Base-by-base conservation (phyloP, 2,329 filamentous ascomycete species). In the Cryphonectria parasitica region DNA sequence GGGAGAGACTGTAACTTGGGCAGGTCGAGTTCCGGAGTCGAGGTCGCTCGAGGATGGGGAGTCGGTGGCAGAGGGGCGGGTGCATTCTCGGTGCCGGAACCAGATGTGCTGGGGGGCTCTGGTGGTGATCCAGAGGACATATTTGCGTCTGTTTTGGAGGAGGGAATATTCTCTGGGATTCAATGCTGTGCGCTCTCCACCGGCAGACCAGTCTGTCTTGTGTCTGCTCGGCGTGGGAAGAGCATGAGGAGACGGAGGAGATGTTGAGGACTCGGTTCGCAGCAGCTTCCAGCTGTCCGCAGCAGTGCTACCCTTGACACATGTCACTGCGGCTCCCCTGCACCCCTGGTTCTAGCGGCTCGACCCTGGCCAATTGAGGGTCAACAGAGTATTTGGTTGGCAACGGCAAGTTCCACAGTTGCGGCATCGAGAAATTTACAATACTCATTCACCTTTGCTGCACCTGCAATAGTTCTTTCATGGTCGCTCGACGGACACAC, bases 1-100 rank as follows among this genome's bases (percentile, higher is more conserved):
- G 95, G 93, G 63, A 98, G 89, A 67, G 92, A 88, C 81, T 97
- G 92, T 64, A 99, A 90, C 86, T 97, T 97, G 77, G 90, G 84
- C 75, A 97, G 83, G 79, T 99, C 95, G 80, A 99, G 92, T 84
- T 97, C 92, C 66, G 91, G 91, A 77, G 82, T 82, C 72, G 84
- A 81, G 74, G 81, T 83, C 73, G 82, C 71, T 52, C 49, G 66
- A 41, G 31, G 66, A 41, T 36, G 31, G 41, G 60, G 56, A 31
- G 63, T 64, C 19, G 75, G 73, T 15, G 73, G 73, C 61, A 74
- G 74, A 39, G 76, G 72, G 68, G 75, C 77, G 71, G 75, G 71
- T 68, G 76, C 76, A 64, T 77, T 74, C 74, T 80, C 75, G 66
- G 58, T 28, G 56, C 39, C 58, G 74, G 78, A 78, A 74, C 81